These are phyloP conservation scores for Blastobotrys peoriensis DNA, from an alignment of 805 yeast genomes.

Conservation along the genomic window DNA sequence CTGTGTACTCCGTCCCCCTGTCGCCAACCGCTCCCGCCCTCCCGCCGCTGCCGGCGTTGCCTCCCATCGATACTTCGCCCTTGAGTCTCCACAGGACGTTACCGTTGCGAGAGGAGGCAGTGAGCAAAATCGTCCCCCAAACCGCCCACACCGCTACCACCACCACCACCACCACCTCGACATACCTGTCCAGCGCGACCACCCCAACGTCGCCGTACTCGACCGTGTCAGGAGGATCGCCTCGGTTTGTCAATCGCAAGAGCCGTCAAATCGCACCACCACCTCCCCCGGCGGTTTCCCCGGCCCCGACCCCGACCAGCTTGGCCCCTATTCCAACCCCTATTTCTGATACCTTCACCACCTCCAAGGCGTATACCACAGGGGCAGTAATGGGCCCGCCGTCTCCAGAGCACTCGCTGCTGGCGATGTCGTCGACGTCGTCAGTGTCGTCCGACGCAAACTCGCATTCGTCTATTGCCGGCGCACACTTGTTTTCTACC, in stretches of 20 bases:
- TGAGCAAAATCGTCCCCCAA: slow-evolving; percentile 1
- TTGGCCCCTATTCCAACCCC: too few species aligned
- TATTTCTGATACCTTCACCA: too few species aligned
- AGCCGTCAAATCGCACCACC: neutral
- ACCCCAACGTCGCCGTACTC: neutral
- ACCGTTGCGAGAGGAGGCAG: neutral
- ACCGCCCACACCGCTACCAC: slow-evolving; percentile 2
- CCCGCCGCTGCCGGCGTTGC: slow-evolving; percentile 14
- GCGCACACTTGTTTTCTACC: neutral
- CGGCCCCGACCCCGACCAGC: too few species aligned
- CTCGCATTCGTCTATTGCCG: neutral
- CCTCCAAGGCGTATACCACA: too few species aligned
- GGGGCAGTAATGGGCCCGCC: too few species aligned
- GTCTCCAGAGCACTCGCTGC: neutral
- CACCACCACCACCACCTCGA: slow-evolving; percentile 1
- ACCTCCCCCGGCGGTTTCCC: neutral
- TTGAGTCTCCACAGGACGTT: neutral
- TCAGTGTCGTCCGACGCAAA: neutral
- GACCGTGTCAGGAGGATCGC: neutral
- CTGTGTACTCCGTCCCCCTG: slow-evolving; percentile 1
- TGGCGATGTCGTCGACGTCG: neutral
- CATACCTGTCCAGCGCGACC: neutral
- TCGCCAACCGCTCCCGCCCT: slow-evolving; percentile 6
- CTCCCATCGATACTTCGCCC: slow-evolving; percentile 6
- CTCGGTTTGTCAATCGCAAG: neutral